Evolutionary conservation across 1,284 basidiomycete genomes (phyloP).

Genomic region (Papiliotrema nemorosa): DNA sequence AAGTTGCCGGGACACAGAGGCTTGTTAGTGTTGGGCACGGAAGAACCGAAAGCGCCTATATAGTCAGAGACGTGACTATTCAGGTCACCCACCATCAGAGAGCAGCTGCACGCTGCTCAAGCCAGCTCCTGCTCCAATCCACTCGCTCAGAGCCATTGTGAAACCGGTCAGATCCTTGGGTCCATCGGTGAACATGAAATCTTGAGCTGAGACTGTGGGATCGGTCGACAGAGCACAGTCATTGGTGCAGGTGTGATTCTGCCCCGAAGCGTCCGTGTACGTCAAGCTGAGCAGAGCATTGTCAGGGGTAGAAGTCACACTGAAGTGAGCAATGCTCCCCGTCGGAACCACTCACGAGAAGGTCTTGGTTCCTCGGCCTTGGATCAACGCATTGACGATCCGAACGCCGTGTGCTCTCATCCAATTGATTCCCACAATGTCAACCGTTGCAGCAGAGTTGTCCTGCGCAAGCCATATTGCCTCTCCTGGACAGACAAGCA

Average conservation of each 20-base stretch:
- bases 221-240: constrained; percentile 72
- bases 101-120: constrained; percentile 85
- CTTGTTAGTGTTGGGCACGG: constrained; percentile 58
- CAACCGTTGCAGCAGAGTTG: constrained; percentile 65
- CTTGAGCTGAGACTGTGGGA: constrained; percentile 60
- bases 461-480: constrained; percentile 81
- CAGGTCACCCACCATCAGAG: constrained; percentile 62
- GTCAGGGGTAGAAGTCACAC: constrained; percentile 80
- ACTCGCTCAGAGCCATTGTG: constrained; percentile 73
- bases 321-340: constrained; percentile 41
- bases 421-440: constrained; percentile 67
- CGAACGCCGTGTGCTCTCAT: constrained; percentile 65
- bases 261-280: constrained; percentile 70
- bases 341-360: too few species aligned
- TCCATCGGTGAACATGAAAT: constrained; percentile 69
- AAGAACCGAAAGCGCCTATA: constrained; percentile 65
- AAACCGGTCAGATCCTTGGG: constrained; percentile 57
- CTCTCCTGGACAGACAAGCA: constrained; percentile 73
- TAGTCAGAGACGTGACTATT: background rate
- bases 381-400: constrained; percentile 82
- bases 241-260: constrained; percentile 66
- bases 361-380: constrained; percentile 71
- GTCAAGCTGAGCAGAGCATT: constrained; percentile 72
- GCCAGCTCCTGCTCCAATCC: constrained; percentile 73
- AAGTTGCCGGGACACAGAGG: constrained; percentile 70